These are phyloP conservation scores for Penicillium nordicum DNA, from an alignment of 2,329 filamentous ascomycete species.

Conservation along the genomic window DNA sequence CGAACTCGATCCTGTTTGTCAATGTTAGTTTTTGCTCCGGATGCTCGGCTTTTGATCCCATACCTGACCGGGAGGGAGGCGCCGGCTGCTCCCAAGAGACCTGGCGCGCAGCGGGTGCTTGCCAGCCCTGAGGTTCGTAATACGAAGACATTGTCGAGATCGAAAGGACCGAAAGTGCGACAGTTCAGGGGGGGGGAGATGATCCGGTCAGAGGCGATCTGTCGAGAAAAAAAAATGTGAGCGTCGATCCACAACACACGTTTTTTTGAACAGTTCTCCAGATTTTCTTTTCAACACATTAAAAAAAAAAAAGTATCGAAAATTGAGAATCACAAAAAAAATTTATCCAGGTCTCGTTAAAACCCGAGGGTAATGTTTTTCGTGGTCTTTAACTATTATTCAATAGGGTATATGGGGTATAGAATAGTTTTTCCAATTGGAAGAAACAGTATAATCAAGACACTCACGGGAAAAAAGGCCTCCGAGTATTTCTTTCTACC, in stretches of 20 bases:
- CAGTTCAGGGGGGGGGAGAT: constrained; percentile 25
- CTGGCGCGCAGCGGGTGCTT: constrained; percentile 58
- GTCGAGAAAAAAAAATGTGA: constrained; percentile 20
- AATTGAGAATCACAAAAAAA: neutral
- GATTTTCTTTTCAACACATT: neutral
- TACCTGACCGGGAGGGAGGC: constrained; percentile 70
- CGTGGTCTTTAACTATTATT: neutral
- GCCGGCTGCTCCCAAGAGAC: constrained; percentile 69
- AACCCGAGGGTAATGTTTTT: neutral
- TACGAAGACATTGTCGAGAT: constrained; percentile 56
- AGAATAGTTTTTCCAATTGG: neutral
- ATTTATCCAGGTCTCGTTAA: neutral
- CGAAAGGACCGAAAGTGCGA: constrained; percentile 13
- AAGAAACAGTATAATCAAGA: neutral
- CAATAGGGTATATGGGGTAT: neutral
- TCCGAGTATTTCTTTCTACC: constrained; percentile 29
- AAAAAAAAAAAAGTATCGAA: neutral
- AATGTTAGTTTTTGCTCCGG: constrained; percentile 8
- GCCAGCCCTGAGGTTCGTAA: constrained; percentile 66
- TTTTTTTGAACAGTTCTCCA: neutral
- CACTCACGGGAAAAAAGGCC: constrained; percentile 30
- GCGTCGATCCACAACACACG: constrained; percentile 9
- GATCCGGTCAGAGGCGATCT: constrained; percentile 30
- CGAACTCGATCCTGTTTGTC: constrained; percentile 64
- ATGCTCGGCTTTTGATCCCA: constrained; percentile 21